A percentile compares a stretch with the other conserved stretches of the same genome.
Conservation (phyloP, 2,329 filamentous ascomycete species). For the Calonectria leucothoes region DNA sequence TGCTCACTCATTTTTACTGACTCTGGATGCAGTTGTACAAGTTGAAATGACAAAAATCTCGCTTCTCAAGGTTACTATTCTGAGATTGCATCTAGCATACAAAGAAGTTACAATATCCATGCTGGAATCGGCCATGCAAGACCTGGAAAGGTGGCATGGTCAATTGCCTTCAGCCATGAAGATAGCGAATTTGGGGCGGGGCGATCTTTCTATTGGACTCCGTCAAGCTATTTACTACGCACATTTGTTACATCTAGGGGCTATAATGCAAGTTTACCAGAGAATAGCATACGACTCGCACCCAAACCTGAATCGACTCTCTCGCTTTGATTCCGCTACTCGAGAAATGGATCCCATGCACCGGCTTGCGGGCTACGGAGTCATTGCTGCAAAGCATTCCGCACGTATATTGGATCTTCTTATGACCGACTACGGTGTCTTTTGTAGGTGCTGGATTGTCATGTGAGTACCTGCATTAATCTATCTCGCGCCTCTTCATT, state of each 20-base stretch:
- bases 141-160: background rate
- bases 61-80: background rate
- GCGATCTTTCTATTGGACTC: background rate
- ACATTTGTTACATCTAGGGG: background rate
- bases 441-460: background rate
- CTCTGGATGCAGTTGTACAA: background rate
- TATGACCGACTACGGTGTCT: background rate
- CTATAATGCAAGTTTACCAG: background rate
- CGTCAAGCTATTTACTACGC: background rate
- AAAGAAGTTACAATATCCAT: background rate
- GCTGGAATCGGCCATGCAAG: background rate
- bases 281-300: background rate
- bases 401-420: background rate
- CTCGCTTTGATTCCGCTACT: no score
- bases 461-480: background rate
- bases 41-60: conserved; percentile 2
- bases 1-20: background rate
- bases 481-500: background rate
- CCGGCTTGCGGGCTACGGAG: background rate
- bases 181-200: background rate
- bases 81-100: background rate
- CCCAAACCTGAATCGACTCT: background rate
- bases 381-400: background rate
- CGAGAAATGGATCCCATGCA: background rate
- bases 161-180: background rate